phyloP scores from a whole-genome alignment of 2,329 filamentous ascomycete species.

The Fusarium luffae region DNA sequence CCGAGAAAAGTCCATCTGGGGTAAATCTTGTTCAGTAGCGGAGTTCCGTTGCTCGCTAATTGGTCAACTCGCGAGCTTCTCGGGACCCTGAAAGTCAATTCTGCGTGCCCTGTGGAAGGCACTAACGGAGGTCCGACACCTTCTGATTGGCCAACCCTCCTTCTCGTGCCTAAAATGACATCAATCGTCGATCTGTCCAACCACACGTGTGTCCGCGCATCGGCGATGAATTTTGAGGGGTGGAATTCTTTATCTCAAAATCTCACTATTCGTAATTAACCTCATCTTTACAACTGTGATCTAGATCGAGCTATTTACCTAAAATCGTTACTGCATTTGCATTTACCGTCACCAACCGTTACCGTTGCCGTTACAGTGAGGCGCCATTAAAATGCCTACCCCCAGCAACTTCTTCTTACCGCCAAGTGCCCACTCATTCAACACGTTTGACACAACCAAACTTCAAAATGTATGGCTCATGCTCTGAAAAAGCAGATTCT shows the following conservation, averaged over 20 bases:
- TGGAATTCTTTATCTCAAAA: neutral
- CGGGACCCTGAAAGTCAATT: neutral
- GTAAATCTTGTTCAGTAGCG: neutral
- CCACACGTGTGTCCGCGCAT: neutral
- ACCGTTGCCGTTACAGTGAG: no score
- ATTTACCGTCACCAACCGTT: neutral
- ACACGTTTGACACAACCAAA: neutral
- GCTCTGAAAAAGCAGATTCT: neutral
- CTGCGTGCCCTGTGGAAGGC: neutral
- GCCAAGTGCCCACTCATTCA: neutral
- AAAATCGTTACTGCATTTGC: neutral
- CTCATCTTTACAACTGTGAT: neutral
- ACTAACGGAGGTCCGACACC: neutral
- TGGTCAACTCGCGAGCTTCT: neutral
- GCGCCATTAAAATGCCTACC: neutral
- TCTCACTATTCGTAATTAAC: neutral
- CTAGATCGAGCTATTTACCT: neutral
- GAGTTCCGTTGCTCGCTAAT: neutral
- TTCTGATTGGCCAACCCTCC: neutral
- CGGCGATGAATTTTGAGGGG: neutral
- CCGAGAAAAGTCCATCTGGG: neutral
- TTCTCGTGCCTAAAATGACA: neutral
- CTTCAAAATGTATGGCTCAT: neutral
- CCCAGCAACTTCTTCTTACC: neutral
- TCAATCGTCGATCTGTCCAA: neutral